Percentiles rank a stretch among this genome's conserved stretches.
Conservation (phyloP, 2,329 filamentous ascomycete species). For the Fusarium musae region DNA sequence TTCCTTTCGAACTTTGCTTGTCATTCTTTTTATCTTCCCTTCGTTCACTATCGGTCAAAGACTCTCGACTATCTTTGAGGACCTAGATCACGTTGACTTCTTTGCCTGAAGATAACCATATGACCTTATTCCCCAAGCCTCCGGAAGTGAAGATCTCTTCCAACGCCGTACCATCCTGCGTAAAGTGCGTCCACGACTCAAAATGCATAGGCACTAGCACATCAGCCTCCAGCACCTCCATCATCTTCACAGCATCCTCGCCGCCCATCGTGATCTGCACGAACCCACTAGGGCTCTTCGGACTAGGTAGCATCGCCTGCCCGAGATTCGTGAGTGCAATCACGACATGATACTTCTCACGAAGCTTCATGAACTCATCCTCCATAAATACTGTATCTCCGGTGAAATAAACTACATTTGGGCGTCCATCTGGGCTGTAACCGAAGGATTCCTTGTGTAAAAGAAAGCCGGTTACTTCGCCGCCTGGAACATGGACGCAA, state of each 20-base stretch:
- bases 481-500: not conserved
- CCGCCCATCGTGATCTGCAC: not conserved
- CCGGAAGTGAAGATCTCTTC: accelerated
- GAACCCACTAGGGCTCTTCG: not conserved
- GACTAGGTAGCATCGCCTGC: not conserved
- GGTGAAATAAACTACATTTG: not conserved
- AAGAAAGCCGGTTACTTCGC: not conserved
- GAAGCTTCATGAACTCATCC: not conserved
- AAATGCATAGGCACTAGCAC: not conserved
- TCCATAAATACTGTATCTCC: not conserved
- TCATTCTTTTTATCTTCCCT: too few relatives aligned
- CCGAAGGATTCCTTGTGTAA: not conserved
- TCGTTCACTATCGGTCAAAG: too few relatives aligned
- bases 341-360: not conserved
- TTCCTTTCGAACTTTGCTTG: too few relatives aligned
- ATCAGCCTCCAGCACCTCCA: not conserved
- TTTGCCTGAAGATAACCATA: not conserved
- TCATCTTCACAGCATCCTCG: not conserved
- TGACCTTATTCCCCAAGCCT: not conserved
- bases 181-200: not conserved
- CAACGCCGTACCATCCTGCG: not conserved
- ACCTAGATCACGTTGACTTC: too few relatives aligned
- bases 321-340: not conserved
- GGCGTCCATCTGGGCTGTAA: not conserved
- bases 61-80: too few relatives aligned